A percentile compares a stretch with the other conserved stretches of the same genome.
Conservation (phyloP, 2,329 filamentous ascomycete genomes). For the Exophiala oligosperma region DNA sequence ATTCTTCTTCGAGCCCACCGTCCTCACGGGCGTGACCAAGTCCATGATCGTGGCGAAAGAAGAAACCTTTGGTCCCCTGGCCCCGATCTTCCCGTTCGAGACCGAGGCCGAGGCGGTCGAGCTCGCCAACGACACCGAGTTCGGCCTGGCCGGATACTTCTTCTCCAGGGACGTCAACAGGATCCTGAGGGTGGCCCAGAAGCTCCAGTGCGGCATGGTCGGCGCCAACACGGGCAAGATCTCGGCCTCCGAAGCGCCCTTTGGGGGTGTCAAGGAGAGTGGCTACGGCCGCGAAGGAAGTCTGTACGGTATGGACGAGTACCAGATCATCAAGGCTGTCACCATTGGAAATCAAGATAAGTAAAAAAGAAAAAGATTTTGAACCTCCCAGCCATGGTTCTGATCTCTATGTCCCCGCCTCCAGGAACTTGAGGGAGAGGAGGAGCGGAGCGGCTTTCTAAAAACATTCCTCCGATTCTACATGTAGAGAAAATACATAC, state of each 20-base stretch:
- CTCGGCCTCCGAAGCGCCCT: constrained; percentile 49
- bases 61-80: constrained; percentile 36
- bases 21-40: constrained; percentile 20
- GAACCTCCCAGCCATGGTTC: no score
- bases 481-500: no score
- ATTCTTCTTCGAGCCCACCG: constrained; percentile 37
- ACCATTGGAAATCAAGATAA: constrained; percentile 50
- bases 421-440: no score
- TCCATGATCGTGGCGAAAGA: constrained; percentile 28
- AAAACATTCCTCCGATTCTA: no score
- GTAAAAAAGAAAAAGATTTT: neutral
- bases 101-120: constrained; percentile 34
- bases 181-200: constrained; percentile 55
- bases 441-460: no score
- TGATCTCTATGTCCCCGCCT: no score
- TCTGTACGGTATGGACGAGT: constrained; percentile 62
- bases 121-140: constrained; percentile 34
- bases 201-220: constrained; percentile 81
- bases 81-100: constrained; percentile 62
- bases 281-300: constrained; percentile 37
- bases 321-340: constrained; percentile 70
- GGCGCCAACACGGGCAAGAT: constrained; percentile 57
- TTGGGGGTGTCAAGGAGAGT: constrained; percentile 34
- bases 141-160: constrained; percentile 36
- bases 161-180: constrained; percentile 57